Conservation (phyloP, 1,284 basidiomycete genomes). For the Golubevia sp. region DNA sequence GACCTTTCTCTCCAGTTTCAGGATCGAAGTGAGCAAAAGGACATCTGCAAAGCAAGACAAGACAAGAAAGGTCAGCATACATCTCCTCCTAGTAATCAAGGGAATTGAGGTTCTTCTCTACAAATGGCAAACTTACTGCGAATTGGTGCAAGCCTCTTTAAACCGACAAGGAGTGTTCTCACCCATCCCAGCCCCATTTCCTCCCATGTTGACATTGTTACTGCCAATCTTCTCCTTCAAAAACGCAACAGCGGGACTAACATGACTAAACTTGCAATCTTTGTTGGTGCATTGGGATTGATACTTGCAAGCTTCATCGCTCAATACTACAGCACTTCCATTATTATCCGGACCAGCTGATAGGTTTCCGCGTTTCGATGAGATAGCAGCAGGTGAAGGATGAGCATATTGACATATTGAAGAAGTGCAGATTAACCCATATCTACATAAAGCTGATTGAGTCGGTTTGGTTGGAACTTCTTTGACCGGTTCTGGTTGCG, state of each 20-base stretch:
- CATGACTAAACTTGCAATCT: constrained; percentile 49
- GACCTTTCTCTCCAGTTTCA: constrained; percentile 6
- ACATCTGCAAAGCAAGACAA: constrained; percentile 4
- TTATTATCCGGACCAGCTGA: constrained; percentile 30
- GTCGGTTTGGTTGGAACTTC: constrained; percentile 29
- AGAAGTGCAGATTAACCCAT: constrained; percentile 45
- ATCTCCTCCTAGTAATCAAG: too few species aligned
- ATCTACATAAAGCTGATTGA: constrained; percentile 42
- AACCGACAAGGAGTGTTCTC: constrained; percentile 12
- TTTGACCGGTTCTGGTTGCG: too few species aligned
- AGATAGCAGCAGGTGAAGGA: constrained; percentile 30
- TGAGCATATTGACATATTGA: constrained; percentile 52
- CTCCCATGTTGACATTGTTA: not conserved
- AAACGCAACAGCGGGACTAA: constrained; percentile 41
- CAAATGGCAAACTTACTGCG: not conserved
- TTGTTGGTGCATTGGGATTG: constrained; percentile 36
- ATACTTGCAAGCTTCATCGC: constrained; percentile 34
- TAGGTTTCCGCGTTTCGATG: not conserved
- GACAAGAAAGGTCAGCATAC: too few species aligned
- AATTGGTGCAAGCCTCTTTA: constrained; percentile 23
- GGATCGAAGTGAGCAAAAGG: constrained; percentile 20
- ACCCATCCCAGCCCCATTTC: not conserved
- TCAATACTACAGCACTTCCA: constrained; percentile 43
- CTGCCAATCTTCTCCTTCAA: constrained; percentile 6
- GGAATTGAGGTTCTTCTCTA: too few species aligned